Evolutionary conservation across 2,329 filamentous ascomycete genomes (phyloP), one percentile per base, ranked within the genome.

Genomic region (Trichoderma atrobrunneum): DNA sequence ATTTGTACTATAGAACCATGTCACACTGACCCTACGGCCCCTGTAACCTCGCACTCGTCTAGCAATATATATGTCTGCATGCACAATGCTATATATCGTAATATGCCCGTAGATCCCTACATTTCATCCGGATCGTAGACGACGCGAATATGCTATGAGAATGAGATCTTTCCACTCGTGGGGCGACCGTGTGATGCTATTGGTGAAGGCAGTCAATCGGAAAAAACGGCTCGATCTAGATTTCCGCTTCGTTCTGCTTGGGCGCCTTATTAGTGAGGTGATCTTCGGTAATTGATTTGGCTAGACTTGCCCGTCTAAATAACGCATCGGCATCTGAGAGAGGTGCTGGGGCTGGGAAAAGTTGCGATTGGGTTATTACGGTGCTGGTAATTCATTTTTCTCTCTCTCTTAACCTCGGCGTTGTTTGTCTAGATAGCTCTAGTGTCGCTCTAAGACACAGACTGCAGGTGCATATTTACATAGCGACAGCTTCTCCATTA

Each of bases 331-430:
- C 30, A 21, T 34, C 12, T 51, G 28, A 48, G 30, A 28, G 30
- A 16, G 39, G 39, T 57, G 8, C 64, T 26, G 16, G 34, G 6
- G 30, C 21, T 57, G 48, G n/a, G 11, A 21, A 12, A n/a, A 30
- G n/a, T 14, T 21, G 16, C 26, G 16, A 30, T 59, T 32, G 28
- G n/a, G 21, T 51, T 21, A 5, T 51, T 51, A 12, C n/a, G 18
- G 43, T 51, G 10, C 21, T 54, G 21, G 11, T 54, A 24, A 24
- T 54, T 54, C 48, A 21, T 8, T 39, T 18, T n/a, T 36, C 34
- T 57, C 14, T 78, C 75, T 2, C 59, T 82, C 3, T 71, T 81
- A 6, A 81, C 81, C 0, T 79, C 82, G 36, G 76, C 21, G 21
- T 11, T 54, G 26, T 28, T 59, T 32, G 18, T 30, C 28, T 3